These are phyloP conservation scores for Ophiocordyceps camponoti-saundersi DNA, from an alignment of 2,329 filamentous ascomycete genomes.

Conservation along the genomic window DNA sequence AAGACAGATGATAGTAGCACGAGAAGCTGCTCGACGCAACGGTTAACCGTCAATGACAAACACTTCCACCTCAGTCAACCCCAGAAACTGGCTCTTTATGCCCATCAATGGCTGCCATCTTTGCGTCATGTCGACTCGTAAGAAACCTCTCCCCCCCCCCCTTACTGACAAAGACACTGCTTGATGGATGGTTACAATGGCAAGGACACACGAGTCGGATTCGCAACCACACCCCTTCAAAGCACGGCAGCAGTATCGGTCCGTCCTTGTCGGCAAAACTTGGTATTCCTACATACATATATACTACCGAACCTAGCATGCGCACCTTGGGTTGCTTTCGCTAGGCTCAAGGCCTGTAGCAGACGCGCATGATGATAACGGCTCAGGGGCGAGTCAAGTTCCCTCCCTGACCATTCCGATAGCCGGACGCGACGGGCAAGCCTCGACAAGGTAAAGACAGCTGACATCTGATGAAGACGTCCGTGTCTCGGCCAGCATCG, in stretches of 20 bases:
- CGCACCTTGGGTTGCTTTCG: background rate
- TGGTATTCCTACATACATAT: background rate
- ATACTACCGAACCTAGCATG: background rate
- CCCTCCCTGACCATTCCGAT: too few species aligned
- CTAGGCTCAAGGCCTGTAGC: background rate
- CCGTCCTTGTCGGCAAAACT: background rate
- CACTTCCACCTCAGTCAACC: background rate
- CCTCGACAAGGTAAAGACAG: too few species aligned
- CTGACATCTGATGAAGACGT: background rate
- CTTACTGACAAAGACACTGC: too few species aligned
- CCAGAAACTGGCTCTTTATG: background rate
- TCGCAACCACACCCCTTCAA: constrained; percentile 2
- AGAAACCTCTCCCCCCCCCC: background rate
- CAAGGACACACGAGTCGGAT: background rate
- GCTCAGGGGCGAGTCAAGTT: too few species aligned
- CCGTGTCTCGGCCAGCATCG: background rate
- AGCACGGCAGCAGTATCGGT: background rate
- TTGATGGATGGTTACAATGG: constrained; percentile 1
- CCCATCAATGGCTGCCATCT: background rate
- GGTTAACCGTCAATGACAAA: background rate
- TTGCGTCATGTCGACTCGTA: too few species aligned
- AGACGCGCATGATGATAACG: background rate
- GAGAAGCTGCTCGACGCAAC: too few species aligned
- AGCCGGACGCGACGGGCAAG: too few species aligned
- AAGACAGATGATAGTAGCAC: background rate